Percentiles rank a stretch among this genome's conserved stretches.
phyloP scores from a whole-genome alignment of 768 basidiomycete species.

The Guyanaporus albipodus region DNA sequence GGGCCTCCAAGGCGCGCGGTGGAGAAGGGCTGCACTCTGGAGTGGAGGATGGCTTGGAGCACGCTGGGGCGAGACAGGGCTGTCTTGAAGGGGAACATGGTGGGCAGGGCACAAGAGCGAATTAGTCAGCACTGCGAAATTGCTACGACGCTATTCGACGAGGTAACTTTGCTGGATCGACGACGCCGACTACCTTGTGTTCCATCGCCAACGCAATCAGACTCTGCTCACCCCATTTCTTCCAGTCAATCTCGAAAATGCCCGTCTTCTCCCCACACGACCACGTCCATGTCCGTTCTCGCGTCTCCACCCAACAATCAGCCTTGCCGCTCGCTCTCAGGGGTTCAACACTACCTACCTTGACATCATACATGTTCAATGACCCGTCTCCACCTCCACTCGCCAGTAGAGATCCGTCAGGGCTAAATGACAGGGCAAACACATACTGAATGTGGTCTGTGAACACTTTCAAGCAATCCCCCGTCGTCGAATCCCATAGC shows the following conservation, averaged over 20 bases:
- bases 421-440: conserved; percentile 73
- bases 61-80: conserved; percentile 19
- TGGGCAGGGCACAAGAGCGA: neutral
- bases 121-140: conserved; percentile 20
- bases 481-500: conserved; percentile 78
- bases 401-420: conserved; percentile 65
- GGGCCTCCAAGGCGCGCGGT: conserved; percentile 9
- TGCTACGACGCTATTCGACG: no score
- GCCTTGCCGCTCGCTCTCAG: neutral
- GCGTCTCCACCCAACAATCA: conserved; percentile 34
- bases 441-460: conserved; percentile 67
- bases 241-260: conserved; percentile 78
- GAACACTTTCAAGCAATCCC: conserved; percentile 70
- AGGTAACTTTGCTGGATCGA: conserved; percentile 49
- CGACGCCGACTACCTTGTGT: conserved; percentile 60
- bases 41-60: conserved; percentile 20
- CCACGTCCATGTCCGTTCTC: conserved; percentile 61
- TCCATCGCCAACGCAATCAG: conserved; percentile 70
- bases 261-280: conserved; percentile 58
- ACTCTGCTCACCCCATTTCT: conserved; percentile 47
- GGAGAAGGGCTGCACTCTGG: conserved; percentile 18
- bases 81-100: conserved; percentile 21
- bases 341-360: conserved; percentile 45
- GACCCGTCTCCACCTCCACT: conserved; percentile 80
- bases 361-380: conserved; percentile 65